These are phyloP conservation scores for Beauveria sp. DNA, from an alignment of 2,329 filamentous ascomycete species.

Conservation along the genomic window DNA sequence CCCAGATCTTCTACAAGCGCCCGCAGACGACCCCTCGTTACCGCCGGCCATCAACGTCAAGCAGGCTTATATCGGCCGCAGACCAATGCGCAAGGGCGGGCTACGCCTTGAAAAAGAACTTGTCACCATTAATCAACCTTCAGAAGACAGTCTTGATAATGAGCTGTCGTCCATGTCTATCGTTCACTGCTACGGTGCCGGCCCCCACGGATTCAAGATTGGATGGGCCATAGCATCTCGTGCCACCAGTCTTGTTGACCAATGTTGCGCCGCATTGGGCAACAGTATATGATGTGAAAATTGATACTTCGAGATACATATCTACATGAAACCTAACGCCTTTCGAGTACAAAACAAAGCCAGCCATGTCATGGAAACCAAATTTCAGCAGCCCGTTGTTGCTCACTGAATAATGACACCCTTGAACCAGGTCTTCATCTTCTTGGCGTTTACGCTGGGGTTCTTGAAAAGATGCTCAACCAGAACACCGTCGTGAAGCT, in stretches of 20 bases:
- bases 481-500: constrained; percentile 22
- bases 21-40: background rate
- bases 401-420: constrained; percentile 1
- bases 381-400: background rate
- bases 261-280: background rate
- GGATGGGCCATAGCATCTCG: background rate
- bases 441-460: constrained; percentile 21
- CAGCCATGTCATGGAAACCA: background rate
- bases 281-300: background rate
- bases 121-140: background rate
- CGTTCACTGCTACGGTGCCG: constrained; percentile 9
- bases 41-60: background rate
- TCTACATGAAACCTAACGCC: background rate
- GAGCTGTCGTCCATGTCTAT: background rate
- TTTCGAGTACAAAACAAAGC: background rate
- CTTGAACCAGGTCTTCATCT: constrained; percentile 26
- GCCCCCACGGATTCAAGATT: constrained; percentile 4
- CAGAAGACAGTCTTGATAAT: background rate
- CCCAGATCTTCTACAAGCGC: background rate
- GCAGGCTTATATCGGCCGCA: constrained; percentile 3
- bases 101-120: constrained; percentile 1
- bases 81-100: constrained; percentile 6
- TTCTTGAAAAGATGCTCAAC: constrained; percentile 20
- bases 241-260: background rate
- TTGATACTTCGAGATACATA: background rate